These are phyloP conservation scores for Pterocarpus macrocarpus DNA, from an alignment of 306 rosid species.

Conservation along the genomic window DNA sequence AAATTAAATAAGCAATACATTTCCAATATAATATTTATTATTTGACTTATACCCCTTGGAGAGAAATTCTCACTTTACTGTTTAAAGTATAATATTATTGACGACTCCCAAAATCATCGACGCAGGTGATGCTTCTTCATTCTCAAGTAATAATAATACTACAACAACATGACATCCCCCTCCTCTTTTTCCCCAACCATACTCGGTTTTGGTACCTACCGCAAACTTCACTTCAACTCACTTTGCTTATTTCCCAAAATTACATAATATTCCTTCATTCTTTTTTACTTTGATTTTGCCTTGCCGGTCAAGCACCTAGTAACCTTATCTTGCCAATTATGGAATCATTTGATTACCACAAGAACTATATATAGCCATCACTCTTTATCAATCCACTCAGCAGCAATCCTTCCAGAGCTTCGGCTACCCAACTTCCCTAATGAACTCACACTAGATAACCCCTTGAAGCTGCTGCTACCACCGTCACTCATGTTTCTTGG, in stretches of 20 bases:
- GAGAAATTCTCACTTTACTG: conserved; percentile 42
- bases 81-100: conserved; percentile 28
- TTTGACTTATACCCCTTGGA: conserved; percentile 12
- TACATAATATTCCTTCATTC: conserved; percentile 56
- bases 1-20: conserved; percentile 27
- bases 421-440: conserved; percentile 74
- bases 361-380: conserved; percentile 25
- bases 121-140: conserved; percentile 53
- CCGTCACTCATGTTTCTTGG: conserved; percentile 69
- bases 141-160: conserved; percentile 64
- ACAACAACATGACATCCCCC: conserved; percentile 56
- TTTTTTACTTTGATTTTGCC: conserved; percentile 45
- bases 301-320: conserved; percentile 44
- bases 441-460: conserved; percentile 57
- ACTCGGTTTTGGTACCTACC: conserved; percentile 49
- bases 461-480: conserved; percentile 89
- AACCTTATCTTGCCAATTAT: conserved; percentile 35
- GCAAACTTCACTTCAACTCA: conserved; percentile 50
- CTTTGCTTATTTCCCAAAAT: conserved; percentile 67
- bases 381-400: conserved; percentile 78
- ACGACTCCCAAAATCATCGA: conserved; percentile 58
- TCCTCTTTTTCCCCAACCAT: conserved; percentile 45
- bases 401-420: conserved; percentile 75
- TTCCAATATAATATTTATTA: conserved; percentile 33
- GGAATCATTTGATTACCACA: conserved; percentile 45